Base-by-base conservation (phyloP, 768 basidiomycete genomes). In the Cytidiella melzeri region DNA sequence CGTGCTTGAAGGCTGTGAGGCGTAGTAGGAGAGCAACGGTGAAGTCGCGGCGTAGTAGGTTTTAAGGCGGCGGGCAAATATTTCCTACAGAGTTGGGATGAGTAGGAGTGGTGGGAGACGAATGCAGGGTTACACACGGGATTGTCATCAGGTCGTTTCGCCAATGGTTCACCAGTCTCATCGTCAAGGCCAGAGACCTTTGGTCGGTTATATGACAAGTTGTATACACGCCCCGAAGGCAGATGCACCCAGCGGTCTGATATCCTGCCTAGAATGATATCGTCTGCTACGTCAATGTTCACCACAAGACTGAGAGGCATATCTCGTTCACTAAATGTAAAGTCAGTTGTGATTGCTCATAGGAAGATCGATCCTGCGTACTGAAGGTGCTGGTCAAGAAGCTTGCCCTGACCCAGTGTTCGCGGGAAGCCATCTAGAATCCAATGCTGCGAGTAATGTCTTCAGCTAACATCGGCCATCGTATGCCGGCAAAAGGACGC, bases 351-450 rank as follows among this genome's bases (percentile, higher is more conserved):
- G 3, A 5, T 2, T 7, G 24, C 21, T 38, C 24, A 23, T 26
- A n/a, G n/a, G 21, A 42, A 10, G 37, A 48, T 19, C 13, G 5
- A 27, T 25, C 11, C 40, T 25, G 65, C 79, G 34, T 55, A 87
- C 86, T 75, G 74, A 45, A 94, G 77, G 65, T 90, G 79, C 18
- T 73, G 69, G 67, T 94, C 87, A 7, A 95, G 74, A 40, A 92
- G 72, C 62, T 80, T 72, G 3, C 85, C 91, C 65, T 95, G 92
- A n/a, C 74, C 79, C 1, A 92, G 68, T 10, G 92, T 95, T 30
- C 92, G 83, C 45, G 93, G 93, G 60, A 95, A 94, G 24, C 93
- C 93, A 56, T 95, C 93, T 39, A 94, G 65, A 55, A 95, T 86
- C 92, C 92, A 94, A 60, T 88, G 84, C 87, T 92, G 53, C 6